Base-by-base conservation (phyloP, 2,329 filamentous ascomycete genomes). In the Pestalotiopsis sp. region DNA sequence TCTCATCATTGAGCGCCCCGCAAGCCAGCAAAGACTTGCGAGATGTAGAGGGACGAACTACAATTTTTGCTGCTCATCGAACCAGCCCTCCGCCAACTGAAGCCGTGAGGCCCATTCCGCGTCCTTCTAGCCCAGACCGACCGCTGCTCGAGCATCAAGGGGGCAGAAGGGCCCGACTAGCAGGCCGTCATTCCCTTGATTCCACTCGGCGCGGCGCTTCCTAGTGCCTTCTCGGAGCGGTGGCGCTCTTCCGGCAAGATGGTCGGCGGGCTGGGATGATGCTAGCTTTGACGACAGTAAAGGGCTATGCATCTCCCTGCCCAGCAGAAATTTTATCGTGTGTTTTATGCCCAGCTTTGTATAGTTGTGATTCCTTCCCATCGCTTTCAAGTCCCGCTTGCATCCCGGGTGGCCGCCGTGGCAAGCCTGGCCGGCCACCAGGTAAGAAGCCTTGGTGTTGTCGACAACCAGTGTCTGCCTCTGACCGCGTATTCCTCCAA, bases 381-480 rank as follows among this genome's bases (percentile, higher is more conserved):
- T 69, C 39, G 61, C 41, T 72, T 72, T 73, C 73, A 72, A 73
- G 70, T 72, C 74, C 74, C 74, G 66, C 60, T 71, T 73, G 71
- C 70, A 69, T 73, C 65, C 66, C 72, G 70, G 62, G 67, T 71
- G 60, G 66, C 67, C 45, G 71, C 74, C 75, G 75, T 76, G 75
- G 74, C 75, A 74, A 73, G 75, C 75, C 76, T 72, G 72, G 72
- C 71, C 71, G 65, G 61, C 72, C 69, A 67, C 52, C 67, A 67
- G 66, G 72, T 68, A 39, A 68, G 70, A 68, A 45, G 70, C 73
- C 75, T 72, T 72, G 75, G 71, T 74, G 59, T 71, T 52, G 63
- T 72, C 71, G 74, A 71, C 76, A 77, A 70, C 76, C 75, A 73
- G 76, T 76, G 77, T 70, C 74, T 70, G 72, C 73, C 74, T 70